Base-by-base conservation (phyloP, 257 asterid genomes). In the Ilex asprella region DNA sequence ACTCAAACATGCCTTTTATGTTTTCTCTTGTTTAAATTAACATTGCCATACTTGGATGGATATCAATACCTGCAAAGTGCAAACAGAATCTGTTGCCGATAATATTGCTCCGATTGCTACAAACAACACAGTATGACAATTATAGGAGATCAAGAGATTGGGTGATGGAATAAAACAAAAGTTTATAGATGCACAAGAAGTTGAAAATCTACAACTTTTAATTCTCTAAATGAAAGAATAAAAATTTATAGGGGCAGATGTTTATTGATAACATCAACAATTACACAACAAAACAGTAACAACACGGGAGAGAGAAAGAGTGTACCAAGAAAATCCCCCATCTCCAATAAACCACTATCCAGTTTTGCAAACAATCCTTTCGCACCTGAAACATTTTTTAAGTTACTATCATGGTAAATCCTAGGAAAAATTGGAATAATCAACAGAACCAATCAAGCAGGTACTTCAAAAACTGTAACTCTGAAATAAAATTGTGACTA, bases 51-150 rank as follows among this genome's bases (percentile, higher is more conserved):
- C 57, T 31, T 27, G 27, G 16, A 32, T 47, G 35, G 16, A 13
- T 49, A 10, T 65, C 16, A 2, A 50, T 61, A 87, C 92, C 88
- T 86, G 97, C 81, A 86, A 74, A 1, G 94, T 89, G 87, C 97
- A 81, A 60, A 89, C 94, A 8, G 94, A 86, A 76, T 89, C 94
- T 7, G 95, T 89, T 35, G 97, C 97, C 9, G 97, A 82, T 68
- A 86, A 78, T 56, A 89, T 84, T 56, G 94, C 94, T 54, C 95
- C 97, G 68, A 89, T 75, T 31, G 95, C 97, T 84, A 77, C 67
- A 59, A 8, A 64, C 59, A 65, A 41, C 5, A 58, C 47, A 63
- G 39, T 11, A 13, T 21, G 62, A 65, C 16, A 57, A 39, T 65
- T 12, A 49, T 65, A 61, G 60, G 56, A 43, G 39, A 30, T 53